Evolutionary conservation across 2,329 filamentous ascomycete species (phyloP).

Genomic region (Arachnomyces sp.): DNA sequence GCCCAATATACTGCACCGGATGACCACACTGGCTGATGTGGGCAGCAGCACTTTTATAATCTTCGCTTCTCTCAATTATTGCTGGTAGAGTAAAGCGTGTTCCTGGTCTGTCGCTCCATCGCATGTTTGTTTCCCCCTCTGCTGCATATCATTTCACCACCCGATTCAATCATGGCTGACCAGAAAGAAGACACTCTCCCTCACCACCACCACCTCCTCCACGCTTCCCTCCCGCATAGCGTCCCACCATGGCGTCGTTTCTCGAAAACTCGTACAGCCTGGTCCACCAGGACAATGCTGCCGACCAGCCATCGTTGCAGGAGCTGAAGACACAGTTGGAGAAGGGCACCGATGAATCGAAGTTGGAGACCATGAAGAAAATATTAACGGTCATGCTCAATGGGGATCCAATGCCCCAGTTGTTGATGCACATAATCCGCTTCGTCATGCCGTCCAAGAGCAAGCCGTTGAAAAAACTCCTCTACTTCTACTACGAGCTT

Average conservation of each 20-base stretch:
- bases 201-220: slow-evolving; percentile 17
- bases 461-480: slow-evolving; percentile 92
- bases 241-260: slow-evolving; percentile 76
- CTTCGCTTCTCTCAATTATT: slow-evolving; percentile 16
- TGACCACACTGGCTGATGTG: slow-evolving; percentile 29
- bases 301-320: slow-evolving; percentile 80
- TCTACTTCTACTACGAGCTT: slow-evolving; percentile 99
- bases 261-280: slow-evolving; percentile 92
- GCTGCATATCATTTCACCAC: slow-evolving; percentile 15
- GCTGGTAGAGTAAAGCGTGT: background rate
- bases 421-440: slow-evolving; percentile 99
- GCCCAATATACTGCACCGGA: slow-evolving; percentile 19
- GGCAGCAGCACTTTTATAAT: slow-evolving; percentile 25
- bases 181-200: slow-evolving; percentile 19
- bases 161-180: slow-evolving; percentile 26
- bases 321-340: slow-evolving; percentile 90
- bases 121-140: slow-evolving; percentile 16
- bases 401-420: slow-evolving; percentile 86
- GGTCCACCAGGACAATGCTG: slow-evolving; percentile 94
- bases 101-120: slow-evolving; percentile 2
- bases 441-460: slow-evolving; percentile 99
- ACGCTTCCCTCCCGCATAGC: slow-evolving; percentile 14
- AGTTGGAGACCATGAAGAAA: slow-evolving; percentile 92
- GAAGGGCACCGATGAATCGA: slow-evolving; percentile 86
- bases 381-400: slow-evolving; percentile 97